Conservation (phyloP, 2,329 filamentous ascomycete genomes). For the Whalleya microplaca region DNA sequence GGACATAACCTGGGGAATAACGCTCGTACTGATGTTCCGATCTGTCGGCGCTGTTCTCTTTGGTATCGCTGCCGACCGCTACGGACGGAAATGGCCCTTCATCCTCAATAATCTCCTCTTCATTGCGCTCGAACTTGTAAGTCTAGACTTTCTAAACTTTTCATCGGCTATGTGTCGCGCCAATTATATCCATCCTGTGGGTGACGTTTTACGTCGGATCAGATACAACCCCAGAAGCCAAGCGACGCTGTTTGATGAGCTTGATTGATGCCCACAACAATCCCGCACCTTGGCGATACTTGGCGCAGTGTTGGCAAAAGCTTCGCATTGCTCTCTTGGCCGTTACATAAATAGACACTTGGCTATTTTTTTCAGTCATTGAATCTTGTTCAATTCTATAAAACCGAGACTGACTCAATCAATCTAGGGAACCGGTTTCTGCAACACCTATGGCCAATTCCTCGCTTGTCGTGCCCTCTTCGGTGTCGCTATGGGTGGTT, state of each 20-base stretch:
- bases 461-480: constrained; percentile 76
- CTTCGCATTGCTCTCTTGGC: constrained; percentile 22
- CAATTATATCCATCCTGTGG: constrained; percentile 2
- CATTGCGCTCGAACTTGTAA: constrained; percentile 70
- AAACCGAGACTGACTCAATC: constrained; percentile 9
- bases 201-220: not conserved
- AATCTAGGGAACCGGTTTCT: constrained; percentile 66
- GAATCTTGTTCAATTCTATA: not conserved
- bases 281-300: constrained; percentile 31
- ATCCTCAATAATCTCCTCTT: constrained; percentile 75
- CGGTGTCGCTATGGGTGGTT: constrained; percentile 79
- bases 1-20: constrained; percentile 68
- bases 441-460: constrained; percentile 70
- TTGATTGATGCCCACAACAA: constrained; percentile 16
- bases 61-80: constrained; percentile 59
- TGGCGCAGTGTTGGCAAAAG: constrained; percentile 37
- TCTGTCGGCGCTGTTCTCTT: constrained; percentile 59
- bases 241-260: constrained; percentile 14
- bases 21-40: constrained; percentile 64
- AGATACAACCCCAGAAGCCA: constrained; percentile 15
- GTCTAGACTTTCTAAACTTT: constrained; percentile 26
- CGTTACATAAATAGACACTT: not conserved
- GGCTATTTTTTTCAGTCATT: not conserved
- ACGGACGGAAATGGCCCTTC: constrained; percentile 72
- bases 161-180: too few species aligned